Evolutionary conservation across 2,329 filamentous ascomycete species (phyloP), one percentile per base, ranked within the genome.

Genomic region (Neopestalotiopsis clavispora): DNA sequence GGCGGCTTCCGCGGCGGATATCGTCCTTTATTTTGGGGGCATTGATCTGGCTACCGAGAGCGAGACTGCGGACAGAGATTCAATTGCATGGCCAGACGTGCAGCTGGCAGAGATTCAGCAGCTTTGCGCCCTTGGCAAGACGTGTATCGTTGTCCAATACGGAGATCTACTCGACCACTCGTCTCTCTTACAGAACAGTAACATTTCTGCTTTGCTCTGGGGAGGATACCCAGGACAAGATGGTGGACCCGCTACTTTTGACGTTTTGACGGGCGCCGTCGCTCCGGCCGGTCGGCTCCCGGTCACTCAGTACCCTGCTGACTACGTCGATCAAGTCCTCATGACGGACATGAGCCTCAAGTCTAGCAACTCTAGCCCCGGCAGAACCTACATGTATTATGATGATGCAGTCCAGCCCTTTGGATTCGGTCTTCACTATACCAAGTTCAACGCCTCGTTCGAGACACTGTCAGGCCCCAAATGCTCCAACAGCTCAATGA

Each of bases 221-320:
- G 84, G 76, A 2, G 84, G 85, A 1, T 87, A 84, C 70, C 85
- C 85, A 1, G 85, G 85, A 17, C 85, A 87, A 77, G 79, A 83
- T 65, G 85, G 85, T 13, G 85, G 85, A 20, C 75, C 78, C 13
- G 85, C 85, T 0, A 76, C 87, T 40, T 73, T 86, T 64, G 80
- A 86, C 71, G 80, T 87, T 63, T 72, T 87, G 34, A 81, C 79
- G 12, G 85, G 85, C 4, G 81, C 80, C 32, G 76, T 73, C 2
- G 78, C 84, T 2, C 82, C 83, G 5, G 85, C 83, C 12, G 85
- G 84, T 4, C 79, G 84, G 28, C 73, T 86, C 9, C 83, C 84
- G 9, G 77, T 81, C 2, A 86, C 84, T 1, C 82, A 85, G 72
- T 87, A 87, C 72, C 84, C 84, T 3, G 80, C 81, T 1, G 73